Percentiles rank a stretch among this genome's conserved stretches.
Evolutionary conservation across 2,329 filamentous ascomycete genomes (phyloP).

Genomic region (Talaromyces atroroseus): DNA sequence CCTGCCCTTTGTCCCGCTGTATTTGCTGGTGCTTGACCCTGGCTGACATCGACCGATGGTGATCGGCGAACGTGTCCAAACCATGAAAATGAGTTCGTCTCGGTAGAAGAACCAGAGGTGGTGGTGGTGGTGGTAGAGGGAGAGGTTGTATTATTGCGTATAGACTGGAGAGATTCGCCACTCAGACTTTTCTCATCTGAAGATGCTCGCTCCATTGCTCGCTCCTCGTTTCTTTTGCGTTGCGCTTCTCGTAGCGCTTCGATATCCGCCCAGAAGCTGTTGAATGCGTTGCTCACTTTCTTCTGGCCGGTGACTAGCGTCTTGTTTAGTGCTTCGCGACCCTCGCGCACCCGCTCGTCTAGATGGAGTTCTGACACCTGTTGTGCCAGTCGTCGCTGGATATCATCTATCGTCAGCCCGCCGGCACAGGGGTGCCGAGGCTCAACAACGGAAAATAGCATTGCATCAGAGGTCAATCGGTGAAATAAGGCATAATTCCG

Average conservation of each 20-base stretch:
- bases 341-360: constrained; percentile 80
- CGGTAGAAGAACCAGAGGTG: neutral
- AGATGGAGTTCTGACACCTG: constrained; percentile 92
- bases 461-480: constrained; percentile 65
- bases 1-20: constrained; percentile 53
- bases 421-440: constrained; percentile 91
- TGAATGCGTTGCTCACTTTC: constrained; percentile 81
- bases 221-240: constrained; percentile 45
- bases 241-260: constrained; percentile 73
- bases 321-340: constrained; percentile 78
- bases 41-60: constrained; percentile 44
- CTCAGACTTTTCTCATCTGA: constrained; percentile 22
- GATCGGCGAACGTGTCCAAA: constrained; percentile 26
- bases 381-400: constrained; percentile 81
- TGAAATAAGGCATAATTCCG: constrained; percentile 92
- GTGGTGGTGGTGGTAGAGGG: constrained; percentile 2
- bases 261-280: constrained; percentile 83
- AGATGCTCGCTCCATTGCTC: constrained; percentile 24
- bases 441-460: constrained; percentile 91
- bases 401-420: constrained; percentile 86
- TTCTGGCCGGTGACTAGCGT: constrained; percentile 83
- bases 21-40: constrained; percentile 51
- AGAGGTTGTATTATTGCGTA: neutral
- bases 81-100: constrained; percentile 18
- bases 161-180: constrained; percentile 21